Base-by-base conservation (phyloP, 179 eudicot genomes). In the Sideroxylon spinosum region DNA sequence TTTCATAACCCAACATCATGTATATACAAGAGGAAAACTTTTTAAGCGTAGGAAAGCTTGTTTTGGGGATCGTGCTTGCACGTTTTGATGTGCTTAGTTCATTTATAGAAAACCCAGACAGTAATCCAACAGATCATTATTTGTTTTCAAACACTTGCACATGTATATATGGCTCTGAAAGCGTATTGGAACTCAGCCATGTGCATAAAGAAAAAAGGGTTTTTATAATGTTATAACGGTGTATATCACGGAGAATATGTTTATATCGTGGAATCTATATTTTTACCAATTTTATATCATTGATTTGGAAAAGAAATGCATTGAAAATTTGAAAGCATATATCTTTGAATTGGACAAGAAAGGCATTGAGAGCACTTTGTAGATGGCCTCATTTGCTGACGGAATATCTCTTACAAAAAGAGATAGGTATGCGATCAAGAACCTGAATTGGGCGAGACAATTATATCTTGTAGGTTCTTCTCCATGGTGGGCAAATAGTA, bases 401-500 rank as follows among this genome's bases (percentile, higher is more conserved):
- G 37, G n/a, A 14, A 66, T 29, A 7, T 66, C 6, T 66, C 46
- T 7, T 65, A 66, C 6, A 14, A 7, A 12, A 29, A 16, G 70
- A 19, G 52, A 68, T 49, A 8, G 0, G 23, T 49, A 57, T n/a
- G 55, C 22, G 48, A 4, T 66, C 10, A 2, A 12, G 68, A 26
- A 26, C 13, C 19, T 79, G 37, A 57, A 53, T 53, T 53, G 37
- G 62, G 12, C 60, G 29, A 71, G 61, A 56, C 10, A 14, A 60
- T 44, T 13, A 44, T 48, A 28, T 65, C 32, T 83, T 68, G 49
- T 76, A 91, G 96, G 89, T 91, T 53, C 84, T 87, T 68, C 89
- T 90, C 23, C 77, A 85, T 79, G 89, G 91, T 22, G 92, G 93
- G 68, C 90, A 86, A 65, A 82, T 90, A 29, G 86, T 86, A 7